Conservation (phyloP, 1,284 basidiomycete genomes). For the Sanghuangporus sanghuang region DNA sequence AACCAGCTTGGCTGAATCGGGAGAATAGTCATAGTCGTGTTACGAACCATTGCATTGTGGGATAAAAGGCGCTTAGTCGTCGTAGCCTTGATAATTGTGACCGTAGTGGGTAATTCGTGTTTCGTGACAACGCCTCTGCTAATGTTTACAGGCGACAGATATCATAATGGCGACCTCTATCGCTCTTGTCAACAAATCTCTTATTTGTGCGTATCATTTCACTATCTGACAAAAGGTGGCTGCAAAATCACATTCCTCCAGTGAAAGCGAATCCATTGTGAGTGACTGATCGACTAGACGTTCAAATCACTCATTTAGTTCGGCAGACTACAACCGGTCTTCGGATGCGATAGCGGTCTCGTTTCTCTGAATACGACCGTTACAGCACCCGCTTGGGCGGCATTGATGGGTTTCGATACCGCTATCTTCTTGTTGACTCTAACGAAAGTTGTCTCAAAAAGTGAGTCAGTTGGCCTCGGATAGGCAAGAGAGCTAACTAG, state of each 20-base stretch:
- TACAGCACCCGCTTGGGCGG: conserved; percentile 2
- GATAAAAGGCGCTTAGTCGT: not conserved
- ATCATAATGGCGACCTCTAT: not conserved
- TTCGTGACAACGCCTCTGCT: not conserved
- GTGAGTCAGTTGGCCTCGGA: not conserved
- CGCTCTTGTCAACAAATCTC: not conserved
- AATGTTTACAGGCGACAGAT: not conserved
- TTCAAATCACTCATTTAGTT: not conserved
- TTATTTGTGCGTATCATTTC: not conserved
- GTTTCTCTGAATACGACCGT: not conserved
- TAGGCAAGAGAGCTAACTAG: not conserved
- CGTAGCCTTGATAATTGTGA: not conserved
- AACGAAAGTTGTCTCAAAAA: not conserved
- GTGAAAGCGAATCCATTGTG: not conserved
- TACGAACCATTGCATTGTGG: conserved; percentile 4
- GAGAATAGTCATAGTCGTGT: not conserved
- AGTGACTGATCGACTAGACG: not conserved
- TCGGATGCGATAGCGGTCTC: conserved; percentile 9
- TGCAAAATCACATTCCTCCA: not conserved
- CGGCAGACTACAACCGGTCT: not conserved
- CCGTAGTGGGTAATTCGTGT: not conserved
- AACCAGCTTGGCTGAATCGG: not conserved
- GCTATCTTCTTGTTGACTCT: conserved; percentile 6
- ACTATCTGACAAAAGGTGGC: no score
- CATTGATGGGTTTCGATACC: conserved; percentile 11